A percentile compares a stretch with the other conserved stretches of the same genome.
Conservation (phyloP, 768 basidiomycete genomes). For the Pisolithus sp. region DNA sequence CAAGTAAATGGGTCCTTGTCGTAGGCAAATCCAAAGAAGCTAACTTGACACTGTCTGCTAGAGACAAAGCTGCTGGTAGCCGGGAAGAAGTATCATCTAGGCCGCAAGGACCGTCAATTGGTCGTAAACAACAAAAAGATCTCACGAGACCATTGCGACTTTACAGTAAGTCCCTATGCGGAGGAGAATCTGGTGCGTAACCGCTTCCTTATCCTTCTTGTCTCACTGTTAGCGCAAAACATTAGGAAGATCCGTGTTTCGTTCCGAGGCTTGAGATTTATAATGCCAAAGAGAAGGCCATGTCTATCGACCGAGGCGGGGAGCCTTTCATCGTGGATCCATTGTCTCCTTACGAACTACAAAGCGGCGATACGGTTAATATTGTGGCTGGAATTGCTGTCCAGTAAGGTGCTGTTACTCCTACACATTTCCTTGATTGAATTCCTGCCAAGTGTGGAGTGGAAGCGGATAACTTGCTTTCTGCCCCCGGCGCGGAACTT, state of each 20-base stretch:
- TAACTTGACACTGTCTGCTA: conserved; percentile 13
- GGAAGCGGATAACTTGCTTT: conserved; percentile 48
- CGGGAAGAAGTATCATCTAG: conserved; percentile 45
- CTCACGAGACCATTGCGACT: conserved; percentile 53
- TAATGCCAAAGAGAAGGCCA: conserved; percentile 42
- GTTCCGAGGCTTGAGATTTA: conserved; percentile 44
- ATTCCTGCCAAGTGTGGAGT: conserved; percentile 35
- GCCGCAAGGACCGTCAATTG: conserved; percentile 50
- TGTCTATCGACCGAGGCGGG: conserved; percentile 36
- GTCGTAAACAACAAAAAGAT: conserved; percentile 56
- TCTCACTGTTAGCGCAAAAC: neutral
- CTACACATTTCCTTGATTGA: neutral
- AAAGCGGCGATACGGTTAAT: conserved; percentile 48
- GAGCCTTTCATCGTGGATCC: conserved; percentile 31
- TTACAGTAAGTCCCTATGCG: conserved; percentile 48
- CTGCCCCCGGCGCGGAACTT: conserved; percentile 32
- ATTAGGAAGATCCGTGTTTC: conserved; percentile 43
- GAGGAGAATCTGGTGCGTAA: conserved; percentile 48
- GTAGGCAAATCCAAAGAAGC: conserved; percentile 16
- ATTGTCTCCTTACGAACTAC: conserved; percentile 34
- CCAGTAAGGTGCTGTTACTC: conserved; percentile 33
- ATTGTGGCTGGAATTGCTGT: conserved; percentile 39
- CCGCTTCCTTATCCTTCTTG: neutral
- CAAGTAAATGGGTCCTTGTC: conserved; percentile 31
- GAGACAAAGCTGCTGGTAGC: conserved; percentile 59